These are phyloP conservation scores for Chalciporus sphaerocephalus DNA, from an alignment of 768 basidiomycete species.

Conservation along the genomic window DNA sequence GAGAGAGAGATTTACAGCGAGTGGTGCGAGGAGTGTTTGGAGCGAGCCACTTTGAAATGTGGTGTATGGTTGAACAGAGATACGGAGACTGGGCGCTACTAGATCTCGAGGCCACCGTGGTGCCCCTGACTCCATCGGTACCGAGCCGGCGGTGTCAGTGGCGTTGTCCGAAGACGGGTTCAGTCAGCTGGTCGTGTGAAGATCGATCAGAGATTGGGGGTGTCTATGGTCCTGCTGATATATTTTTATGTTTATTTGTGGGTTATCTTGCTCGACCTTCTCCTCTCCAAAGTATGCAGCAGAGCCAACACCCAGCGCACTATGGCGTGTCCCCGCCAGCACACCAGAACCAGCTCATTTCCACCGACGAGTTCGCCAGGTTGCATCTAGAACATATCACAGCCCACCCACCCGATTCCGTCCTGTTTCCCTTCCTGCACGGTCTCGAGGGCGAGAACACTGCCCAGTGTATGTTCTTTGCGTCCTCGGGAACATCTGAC, in stretches of 20 bases:
- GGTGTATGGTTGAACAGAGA: too few relatives aligned
- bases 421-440: slow-evolving; percentile 87
- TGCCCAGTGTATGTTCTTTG: slow-evolving; percentile 80
- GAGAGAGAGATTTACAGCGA: slow-evolving; percentile 50
- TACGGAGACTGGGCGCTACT: neutral
- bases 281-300: slow-evolving; percentile 1
- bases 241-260: slow-evolving; percentile 8
- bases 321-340: slow-evolving; percentile 23
- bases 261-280: slow-evolving; percentile 14
- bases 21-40: slow-evolving; percentile 51
- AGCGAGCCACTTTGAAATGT: slow-evolving; percentile 46
- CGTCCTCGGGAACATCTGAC: slow-evolving; percentile 27
- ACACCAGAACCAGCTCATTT: slow-evolving; percentile 29
- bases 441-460: slow-evolving; percentile 79
- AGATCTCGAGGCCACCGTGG: too few relatives aligned
- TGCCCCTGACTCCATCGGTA: too few relatives aligned
- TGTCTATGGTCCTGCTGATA: slow-evolving; percentile 17
- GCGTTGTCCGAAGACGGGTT: neutral
- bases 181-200: neutral
- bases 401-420: slow-evolving; percentile 71
- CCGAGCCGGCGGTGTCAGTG: too few relatives aligned
- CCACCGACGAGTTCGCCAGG: slow-evolving; percentile 48
- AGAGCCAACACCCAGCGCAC: slow-evolving; percentile 11
- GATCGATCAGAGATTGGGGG: slow-evolving; percentile 20
- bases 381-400: slow-evolving; percentile 62